These are phyloP conservation scores for Stephania japonica DNA, from an alignment of 164 flowering plant genomes.

Conservation along the genomic window DNA sequence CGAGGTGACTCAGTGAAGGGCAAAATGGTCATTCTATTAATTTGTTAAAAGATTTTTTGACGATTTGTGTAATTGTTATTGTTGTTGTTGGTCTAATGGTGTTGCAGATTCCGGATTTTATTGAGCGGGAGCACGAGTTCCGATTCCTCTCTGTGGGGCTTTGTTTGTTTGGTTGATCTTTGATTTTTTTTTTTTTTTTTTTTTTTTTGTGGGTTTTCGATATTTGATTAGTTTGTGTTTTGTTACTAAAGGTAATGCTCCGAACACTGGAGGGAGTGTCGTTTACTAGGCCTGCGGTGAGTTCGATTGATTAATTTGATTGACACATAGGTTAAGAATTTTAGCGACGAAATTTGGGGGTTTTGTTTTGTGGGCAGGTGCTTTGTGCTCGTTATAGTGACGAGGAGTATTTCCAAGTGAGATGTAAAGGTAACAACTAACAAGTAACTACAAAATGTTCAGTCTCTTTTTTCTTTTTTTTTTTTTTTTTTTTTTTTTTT, in stretches of 20 bases:
- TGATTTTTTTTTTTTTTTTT: background rate
- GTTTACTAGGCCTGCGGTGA: constrained; percentile 51
- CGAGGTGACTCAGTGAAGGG: constrained; percentile 42
- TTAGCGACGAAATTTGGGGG: background rate
- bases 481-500: no score
- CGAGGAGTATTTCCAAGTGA: constrained; percentile 65
- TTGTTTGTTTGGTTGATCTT: background rate
- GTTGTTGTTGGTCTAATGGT: constrained; percentile 3
- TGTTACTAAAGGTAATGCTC: constrained; percentile 51
- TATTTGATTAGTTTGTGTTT: background rate
- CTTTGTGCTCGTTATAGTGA: constrained; percentile 86
- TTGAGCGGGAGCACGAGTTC: constrained; percentile 85
- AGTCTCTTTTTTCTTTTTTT: no score
- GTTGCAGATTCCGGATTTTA: constrained; percentile 68
- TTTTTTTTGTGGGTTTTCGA: background rate
- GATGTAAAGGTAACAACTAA: constrained; percentile 65
- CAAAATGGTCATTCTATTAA: background rate
- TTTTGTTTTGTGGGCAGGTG: constrained; percentile 39
- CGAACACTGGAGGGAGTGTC: constrained; percentile 60
- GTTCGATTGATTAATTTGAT: constrained; percentile 10
- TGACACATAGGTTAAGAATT: no score
- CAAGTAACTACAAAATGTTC: no score
- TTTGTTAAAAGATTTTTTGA: background rate
- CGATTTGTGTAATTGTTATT: background rate
- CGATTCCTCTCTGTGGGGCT: constrained; percentile 89